Percentiles rank a stretch among this genome's conserved stretches.
phyloP scores from a whole-genome alignment of 345 rosid species.

The Melaleuca alternifolia region DNA sequence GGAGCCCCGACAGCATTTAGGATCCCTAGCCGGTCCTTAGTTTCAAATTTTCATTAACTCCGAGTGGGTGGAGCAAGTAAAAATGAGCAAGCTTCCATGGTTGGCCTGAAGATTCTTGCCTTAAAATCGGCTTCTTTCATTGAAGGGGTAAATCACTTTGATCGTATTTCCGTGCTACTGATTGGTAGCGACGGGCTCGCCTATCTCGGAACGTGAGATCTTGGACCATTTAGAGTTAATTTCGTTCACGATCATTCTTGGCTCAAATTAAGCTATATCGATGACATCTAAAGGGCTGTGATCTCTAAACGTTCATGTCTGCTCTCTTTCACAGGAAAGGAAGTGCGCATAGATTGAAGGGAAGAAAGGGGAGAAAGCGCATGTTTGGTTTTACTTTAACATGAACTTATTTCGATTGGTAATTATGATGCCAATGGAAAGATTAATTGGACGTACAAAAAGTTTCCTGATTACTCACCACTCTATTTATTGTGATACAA shows the following conservation, averaged over 20 bases:
- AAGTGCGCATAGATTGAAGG: not conserved
- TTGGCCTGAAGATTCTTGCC: not conserved
- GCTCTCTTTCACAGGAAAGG: no score
- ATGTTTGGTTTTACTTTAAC: not conserved
- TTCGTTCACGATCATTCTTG: rapidly evolving
- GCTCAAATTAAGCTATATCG: not conserved
- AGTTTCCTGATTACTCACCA: not conserved
- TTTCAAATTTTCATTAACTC: not conserved
- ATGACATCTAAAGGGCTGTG: not conserved
- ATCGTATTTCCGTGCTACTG: not conserved
- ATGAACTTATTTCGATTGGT: not conserved
- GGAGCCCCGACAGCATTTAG: not conserved
- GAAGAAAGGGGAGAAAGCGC: not conserved
- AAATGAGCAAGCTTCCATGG: not conserved
- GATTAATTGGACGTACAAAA: rapidly evolving
- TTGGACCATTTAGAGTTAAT: not conserved
- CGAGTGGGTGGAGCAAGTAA: not conserved
- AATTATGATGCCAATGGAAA: not conserved
- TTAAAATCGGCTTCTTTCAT: not conserved
- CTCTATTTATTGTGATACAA: not conserved
- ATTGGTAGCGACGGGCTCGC: not conserved
- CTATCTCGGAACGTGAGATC: not conserved
- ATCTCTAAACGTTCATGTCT: no score
- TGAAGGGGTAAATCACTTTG: not conserved
- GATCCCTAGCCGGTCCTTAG: not conserved